These are phyloP conservation scores for Fragilaria crotonensis DNA, from an alignment of 108 stramenopile genomes.

Conservation along the genomic window DNA sequence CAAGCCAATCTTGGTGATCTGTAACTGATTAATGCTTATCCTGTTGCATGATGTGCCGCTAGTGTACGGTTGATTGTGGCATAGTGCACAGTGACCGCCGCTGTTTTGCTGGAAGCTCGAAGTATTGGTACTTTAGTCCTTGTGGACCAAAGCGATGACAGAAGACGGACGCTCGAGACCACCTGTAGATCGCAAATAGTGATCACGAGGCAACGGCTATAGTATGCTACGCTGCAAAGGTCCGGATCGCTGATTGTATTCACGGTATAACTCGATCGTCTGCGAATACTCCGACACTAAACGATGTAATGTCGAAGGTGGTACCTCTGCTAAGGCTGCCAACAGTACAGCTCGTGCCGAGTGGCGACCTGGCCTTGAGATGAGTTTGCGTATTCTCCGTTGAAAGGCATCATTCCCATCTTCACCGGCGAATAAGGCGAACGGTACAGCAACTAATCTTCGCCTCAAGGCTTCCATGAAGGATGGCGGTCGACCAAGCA, in stretches of 20 bases:
- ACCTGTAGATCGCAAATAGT: no score
- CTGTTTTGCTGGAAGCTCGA: no score
- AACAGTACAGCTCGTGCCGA: slow-evolving; percentile 4
- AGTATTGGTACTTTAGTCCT: no score
- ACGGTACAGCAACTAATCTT: slow-evolving; percentile 21
- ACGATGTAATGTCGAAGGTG: slow-evolving; percentile 13
- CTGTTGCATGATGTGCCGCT: no score
- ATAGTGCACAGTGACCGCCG: no score
- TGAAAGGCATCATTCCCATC: slow-evolving; percentile 31
- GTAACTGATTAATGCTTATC: no score
- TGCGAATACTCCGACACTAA: slow-evolving; percentile 11
- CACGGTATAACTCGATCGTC: slow-evolving; percentile 4
- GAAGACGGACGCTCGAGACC: no score
- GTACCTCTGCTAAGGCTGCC: slow-evolving; percentile 14
- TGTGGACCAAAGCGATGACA: no score
- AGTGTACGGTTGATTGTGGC: no score
- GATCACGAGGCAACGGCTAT: no score
- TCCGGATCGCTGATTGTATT: slow-evolving; percentile 17
- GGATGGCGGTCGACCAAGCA: neutral
- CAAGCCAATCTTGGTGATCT: no score
- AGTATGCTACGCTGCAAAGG: slow-evolving; percentile 26
- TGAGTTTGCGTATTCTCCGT: slow-evolving; percentile 23
- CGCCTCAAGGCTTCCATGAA: slow-evolving; percentile 6
- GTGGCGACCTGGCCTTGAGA: slow-evolving; percentile 5
- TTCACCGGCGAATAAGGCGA: slow-evolving; percentile 30